Percentiles rank a stretch among this genome's conserved stretches.
phyloP scores from a whole-genome alignment of 1,139 yeast species.

The Taphrina betulina region DNA sequence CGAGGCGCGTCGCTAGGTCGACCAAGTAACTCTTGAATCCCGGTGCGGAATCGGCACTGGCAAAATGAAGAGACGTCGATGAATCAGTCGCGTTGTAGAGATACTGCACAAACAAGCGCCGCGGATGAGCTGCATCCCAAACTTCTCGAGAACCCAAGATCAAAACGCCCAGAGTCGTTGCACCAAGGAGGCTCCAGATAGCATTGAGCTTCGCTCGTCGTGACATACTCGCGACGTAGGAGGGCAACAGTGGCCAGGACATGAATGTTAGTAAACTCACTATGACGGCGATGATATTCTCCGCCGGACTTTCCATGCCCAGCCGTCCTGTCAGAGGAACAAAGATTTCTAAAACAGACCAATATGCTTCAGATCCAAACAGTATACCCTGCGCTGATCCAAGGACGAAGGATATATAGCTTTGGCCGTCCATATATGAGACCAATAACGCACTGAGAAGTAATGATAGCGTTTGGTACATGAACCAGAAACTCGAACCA shows the following conservation, averaged over 20 bases:
- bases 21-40: slow-evolving; percentile 17
- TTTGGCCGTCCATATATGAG: neutral
- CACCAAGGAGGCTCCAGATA: slow-evolving; percentile 1
- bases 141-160: slow-evolving; percentile 9
- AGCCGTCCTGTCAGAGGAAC: slow-evolving; percentile 34
- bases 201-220: slow-evolving; percentile 8
- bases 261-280: slow-evolving; percentile 11
- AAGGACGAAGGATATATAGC: slow-evolving; percentile 13
- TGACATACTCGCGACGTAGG: slow-evolving; percentile 24
- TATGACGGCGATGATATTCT: slow-evolving; percentile 31
- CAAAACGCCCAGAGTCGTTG: slow-evolving; percentile 6
- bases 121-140: slow-evolving; percentile 34
- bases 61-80: slow-evolving; percentile 32
- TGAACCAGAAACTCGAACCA: slow-evolving; percentile 24
- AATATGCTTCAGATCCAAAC: slow-evolving; percentile 27
- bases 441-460: slow-evolving; percentile 12
- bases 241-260: slow-evolving; percentile 28
- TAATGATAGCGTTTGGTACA: slow-evolving; percentile 18
- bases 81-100: slow-evolving; percentile 32
- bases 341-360: slow-evolving; percentile 31
- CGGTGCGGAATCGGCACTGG: slow-evolving; percentile 33
- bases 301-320: slow-evolving; percentile 33
- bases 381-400: slow-evolving; percentile 28
- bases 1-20: slow-evolving; percentile 16
- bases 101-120: slow-evolving; percentile 32